Percentiles rank a stretch among this genome's conserved stretches.
These are phyloP conservation scores for Lepidium sativum DNA, from an alignment of 345 rosid species.

Conservation along the genomic window DNA sequence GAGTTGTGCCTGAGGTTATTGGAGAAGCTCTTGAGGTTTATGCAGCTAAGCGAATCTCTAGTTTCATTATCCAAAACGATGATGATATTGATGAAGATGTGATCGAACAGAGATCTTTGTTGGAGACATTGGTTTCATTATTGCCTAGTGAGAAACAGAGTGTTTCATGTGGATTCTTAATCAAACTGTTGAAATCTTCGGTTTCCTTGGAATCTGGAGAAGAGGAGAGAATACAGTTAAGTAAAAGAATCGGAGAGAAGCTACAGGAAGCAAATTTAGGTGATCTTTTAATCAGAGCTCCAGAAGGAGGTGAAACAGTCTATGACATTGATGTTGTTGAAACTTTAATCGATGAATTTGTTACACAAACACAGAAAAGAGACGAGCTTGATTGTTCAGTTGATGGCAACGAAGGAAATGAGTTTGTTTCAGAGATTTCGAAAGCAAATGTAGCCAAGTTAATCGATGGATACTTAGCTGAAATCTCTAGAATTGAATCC, in stretches of 20 bases:
- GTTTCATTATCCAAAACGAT: constrained; percentile 32
- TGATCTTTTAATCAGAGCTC: constrained; percentile 52
- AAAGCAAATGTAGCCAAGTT: constrained; percentile 46
- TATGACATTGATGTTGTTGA: constrained; percentile 58
- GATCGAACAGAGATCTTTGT: constrained; percentile 32
- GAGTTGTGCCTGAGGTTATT: constrained; percentile 35
- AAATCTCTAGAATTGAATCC: constrained; percentile 45
- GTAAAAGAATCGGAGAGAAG: constrained; percentile 45
- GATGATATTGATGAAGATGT: constrained; percentile 27
- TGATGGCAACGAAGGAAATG: constrained; percentile 19
- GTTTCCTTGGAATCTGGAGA: constrained; percentile 41
- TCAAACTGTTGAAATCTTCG: constrained; percentile 43
- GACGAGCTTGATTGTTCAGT: constrained; percentile 18
- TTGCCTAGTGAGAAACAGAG: constrained; percentile 50
- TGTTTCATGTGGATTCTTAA: constrained; percentile 50
- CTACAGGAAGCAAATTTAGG: constrained; percentile 46
- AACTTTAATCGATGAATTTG: constrained; percentile 40
- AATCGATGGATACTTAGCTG: constrained; percentile 56
- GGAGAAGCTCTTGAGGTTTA: constrained; percentile 61
- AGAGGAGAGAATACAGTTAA: constrained; percentile 41
- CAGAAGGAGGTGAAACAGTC: constrained; percentile 30
- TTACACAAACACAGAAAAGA: constrained; percentile 20
- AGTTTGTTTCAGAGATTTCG: constrained; percentile 31
- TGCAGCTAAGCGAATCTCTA: constrained; percentile 42
- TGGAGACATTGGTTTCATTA: constrained; percentile 45